Evolutionary conservation across 2,329 filamentous ascomycete species (phyloP).

Genomic region (Arachnomyces sp.): DNA sequence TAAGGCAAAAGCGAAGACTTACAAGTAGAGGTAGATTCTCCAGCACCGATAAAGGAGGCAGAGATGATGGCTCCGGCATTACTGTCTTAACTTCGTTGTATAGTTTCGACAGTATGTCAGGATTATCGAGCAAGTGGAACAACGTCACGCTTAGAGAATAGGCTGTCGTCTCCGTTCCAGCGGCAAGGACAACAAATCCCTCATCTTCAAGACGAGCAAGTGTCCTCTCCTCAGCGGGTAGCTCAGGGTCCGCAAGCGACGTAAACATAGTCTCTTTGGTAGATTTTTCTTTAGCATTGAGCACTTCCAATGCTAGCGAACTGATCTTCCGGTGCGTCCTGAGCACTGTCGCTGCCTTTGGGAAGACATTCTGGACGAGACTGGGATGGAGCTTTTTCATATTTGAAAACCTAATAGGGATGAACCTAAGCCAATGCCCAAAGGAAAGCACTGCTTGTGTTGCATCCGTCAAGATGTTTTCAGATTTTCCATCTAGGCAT

Average conservation of each 20-base stretch:
- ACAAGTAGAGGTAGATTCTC: constrained; percentile 17
- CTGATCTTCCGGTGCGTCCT: constrained; percentile 4
- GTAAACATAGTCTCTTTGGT: constrained; percentile 15
- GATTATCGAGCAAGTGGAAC: constrained; percentile 15
- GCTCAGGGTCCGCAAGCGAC: constrained; percentile 7
- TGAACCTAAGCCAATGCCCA: too few species aligned
- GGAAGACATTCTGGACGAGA: neutral
- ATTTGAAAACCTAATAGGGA: constrained; percentile 9
- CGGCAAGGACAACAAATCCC: constrained; percentile 15
- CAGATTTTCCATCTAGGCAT: constrained; percentile 9
- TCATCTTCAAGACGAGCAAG: constrained; percentile 14
- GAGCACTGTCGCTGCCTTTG: constrained; percentile 1
- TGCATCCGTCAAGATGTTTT: constrained; percentile 1
- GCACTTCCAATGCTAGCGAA: constrained; percentile 7
- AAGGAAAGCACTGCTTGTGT: constrained; percentile 8
- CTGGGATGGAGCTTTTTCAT: constrained; percentile 3
- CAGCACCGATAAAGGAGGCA: constrained; percentile 10
- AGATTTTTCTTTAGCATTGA: too few species aligned
- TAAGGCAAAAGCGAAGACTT: too few species aligned
- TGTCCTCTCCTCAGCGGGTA: constrained; percentile 11
- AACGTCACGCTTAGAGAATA: constrained; percentile 12
- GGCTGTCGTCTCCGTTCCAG: constrained; percentile 20
- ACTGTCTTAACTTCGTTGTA: constrained; percentile 13
- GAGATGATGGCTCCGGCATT: constrained; percentile 6
- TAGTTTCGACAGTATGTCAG: constrained; percentile 10